Base-by-base conservation (phyloP, 2,329 filamentous ascomycete species). In the Bipolaris oryzae region DNA sequence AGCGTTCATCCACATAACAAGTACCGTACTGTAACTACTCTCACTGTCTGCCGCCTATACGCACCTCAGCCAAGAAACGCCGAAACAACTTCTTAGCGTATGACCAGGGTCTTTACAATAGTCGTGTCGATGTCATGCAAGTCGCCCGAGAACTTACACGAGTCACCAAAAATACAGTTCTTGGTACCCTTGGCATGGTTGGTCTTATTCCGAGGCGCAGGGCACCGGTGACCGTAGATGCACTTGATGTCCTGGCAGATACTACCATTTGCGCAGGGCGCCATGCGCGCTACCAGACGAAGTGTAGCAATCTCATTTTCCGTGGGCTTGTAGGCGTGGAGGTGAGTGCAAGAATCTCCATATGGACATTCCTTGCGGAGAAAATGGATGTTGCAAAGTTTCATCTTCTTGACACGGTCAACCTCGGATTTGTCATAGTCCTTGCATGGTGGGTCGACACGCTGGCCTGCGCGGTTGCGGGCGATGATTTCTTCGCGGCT, bases 141-240 rank as follows among this genome's bases (percentile, higher is more conserved):
- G 56, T 83, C 81, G 15, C 74, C 70, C 34, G 82, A 79, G 65
- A 88, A 88, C 33, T 85, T 81, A 76, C 86, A 88, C 50, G 76
- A 78, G 6, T 82, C 79, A 13, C 82, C 83, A 73, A 84, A 86
- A 64, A 83, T 82, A 67, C 86, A 88, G 16, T 78, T 80, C 67
- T 82, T 82, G 47, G 76, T 79, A 35, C 82, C 82, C 25, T 80
- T 78, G 55, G 79, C 75, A 33, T 78, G 79, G 20, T 73, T 71
- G 11, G 25, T 46, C 45, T 69, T 76, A 11, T 67, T 59, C 15
- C 66, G 63, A 0, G 79, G 80, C 58, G 84, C 83, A 16, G 84
- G 84, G 66, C 85, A 88, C 34, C 83, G 81, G 71, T 88, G 86
- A 20, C 86, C 86, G 66, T 87, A 87, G 49, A 87, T 87, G 73